Evolutionary conservation across 495 filamentous ascomycete species (phyloP).

Genomic region (Xeromyces bisporus): DNA sequence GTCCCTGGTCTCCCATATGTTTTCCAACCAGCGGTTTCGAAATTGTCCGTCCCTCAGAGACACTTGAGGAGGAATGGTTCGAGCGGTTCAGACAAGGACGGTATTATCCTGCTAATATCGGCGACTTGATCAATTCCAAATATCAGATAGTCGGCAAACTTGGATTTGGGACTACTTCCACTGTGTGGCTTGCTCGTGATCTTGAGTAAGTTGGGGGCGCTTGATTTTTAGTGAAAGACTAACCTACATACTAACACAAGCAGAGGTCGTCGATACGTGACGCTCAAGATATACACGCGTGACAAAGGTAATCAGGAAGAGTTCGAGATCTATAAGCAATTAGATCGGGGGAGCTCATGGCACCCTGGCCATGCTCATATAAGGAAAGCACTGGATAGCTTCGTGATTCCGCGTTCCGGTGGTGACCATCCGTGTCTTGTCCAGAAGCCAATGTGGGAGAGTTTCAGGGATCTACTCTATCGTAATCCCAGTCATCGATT

Average conservation of each 20-base stretch:
- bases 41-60: slow-evolving; percentile 6
- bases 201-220: slow-evolving; percentile 21
- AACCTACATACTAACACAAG: slow-evolving; percentile 4
- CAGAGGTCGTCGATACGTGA: slow-evolving; percentile 24
- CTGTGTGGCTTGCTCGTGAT: slow-evolving; percentile 38
- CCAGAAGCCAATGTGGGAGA: slow-evolving; percentile 25
- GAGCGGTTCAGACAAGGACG: slow-evolving; percentile 22
- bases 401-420: slow-evolving; percentile 12
- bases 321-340: slow-evolving; percentile 13
- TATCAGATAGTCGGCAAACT: slow-evolving; percentile 42
- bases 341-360: slow-evolving; percentile 7
- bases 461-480: slow-evolving; percentile 18
- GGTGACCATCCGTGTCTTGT: slow-evolving; percentile 22
- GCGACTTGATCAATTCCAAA: slow-evolving; percentile 27
- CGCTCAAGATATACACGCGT: slow-evolving; percentile 24
- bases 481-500: slow-evolving; percentile 15
- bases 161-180: slow-evolving; percentile 36
- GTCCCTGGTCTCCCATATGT: slow-evolving; percentile 6
- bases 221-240: slow-evolving; percentile 5
- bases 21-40: slow-evolving; percentile 11
- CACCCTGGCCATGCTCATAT: slow-evolving; percentile 15
- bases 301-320: slow-evolving; percentile 11
- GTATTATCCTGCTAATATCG: slow-evolving; percentile 36
- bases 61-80: slow-evolving; percentile 31
- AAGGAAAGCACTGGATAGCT: slow-evolving; percentile 14